These are phyloP conservation scores for Phytophthora capsici DNA, from an alignment of 352 stramenopile species.

Conservation along the genomic window DNA sequence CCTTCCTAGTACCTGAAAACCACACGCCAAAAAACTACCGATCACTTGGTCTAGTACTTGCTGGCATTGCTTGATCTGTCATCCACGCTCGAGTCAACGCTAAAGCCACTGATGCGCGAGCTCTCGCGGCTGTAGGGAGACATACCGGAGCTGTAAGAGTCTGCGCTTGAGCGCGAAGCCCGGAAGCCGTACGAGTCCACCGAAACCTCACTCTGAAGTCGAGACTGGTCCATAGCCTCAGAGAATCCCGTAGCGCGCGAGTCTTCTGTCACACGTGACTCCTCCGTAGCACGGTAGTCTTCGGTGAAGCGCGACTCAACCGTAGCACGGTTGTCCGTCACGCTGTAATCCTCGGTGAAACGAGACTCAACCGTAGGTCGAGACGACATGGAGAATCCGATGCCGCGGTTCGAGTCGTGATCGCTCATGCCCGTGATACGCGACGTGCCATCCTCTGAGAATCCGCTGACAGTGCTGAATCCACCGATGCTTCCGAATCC, in stretches of 20 bases:
- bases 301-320: conserved; percentile 31
- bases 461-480: conserved; percentile 51
- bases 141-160: conserved; percentile 75
- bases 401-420: conserved; percentile 46
- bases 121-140: conserved; percentile 66
- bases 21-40: conserved; percentile 31
- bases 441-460: conserved; percentile 37
- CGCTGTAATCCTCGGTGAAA: conserved; percentile 31
- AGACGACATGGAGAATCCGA: conserved; percentile 49
- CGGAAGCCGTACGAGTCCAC: conserved; percentile 78
- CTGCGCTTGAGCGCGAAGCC: conserved; percentile 53
- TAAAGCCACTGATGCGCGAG: conserved; percentile 71
- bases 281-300: conserved; percentile 35
- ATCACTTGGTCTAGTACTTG: conserved; percentile 34
- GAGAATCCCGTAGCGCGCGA: conserved; percentile 47
- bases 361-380: conserved; percentile 36
- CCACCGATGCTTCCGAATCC: conserved; percentile 40
- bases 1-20: conserved; percentile 23
- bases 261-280: conserved; percentile 31
- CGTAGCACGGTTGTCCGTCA: conserved; percentile 18
- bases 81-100: conserved; percentile 44
- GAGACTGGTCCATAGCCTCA: conserved; percentile 47
- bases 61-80: conserved; percentile 35
- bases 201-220: conserved; percentile 66
- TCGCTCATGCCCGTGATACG: conserved; percentile 31